A percentile compares a stretch with the other conserved stretches of the same genome.
Evolutionary conservation across 2,329 filamentous ascomycete species (phyloP).

Genomic region (Exophiala sp.): DNA sequence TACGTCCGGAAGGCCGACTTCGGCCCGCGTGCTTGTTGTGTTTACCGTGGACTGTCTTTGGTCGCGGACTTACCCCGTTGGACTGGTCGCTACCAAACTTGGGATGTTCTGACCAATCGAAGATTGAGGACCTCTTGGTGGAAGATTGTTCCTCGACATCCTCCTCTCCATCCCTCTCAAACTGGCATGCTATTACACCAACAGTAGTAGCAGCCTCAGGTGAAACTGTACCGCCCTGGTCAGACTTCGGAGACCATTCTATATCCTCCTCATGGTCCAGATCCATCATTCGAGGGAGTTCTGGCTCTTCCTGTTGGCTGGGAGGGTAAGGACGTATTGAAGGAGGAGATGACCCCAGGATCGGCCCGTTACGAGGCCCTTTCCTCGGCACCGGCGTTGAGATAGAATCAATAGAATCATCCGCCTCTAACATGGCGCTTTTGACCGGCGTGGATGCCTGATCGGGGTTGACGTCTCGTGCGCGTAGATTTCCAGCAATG

Average conservation of each 20-base stretch:
- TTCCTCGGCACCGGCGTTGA: slow-evolving; percentile 19
- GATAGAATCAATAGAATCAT: slow-evolving; percentile 20
- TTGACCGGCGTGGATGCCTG: slow-evolving; percentile 21
- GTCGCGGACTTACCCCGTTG: slow-evolving; percentile 50
- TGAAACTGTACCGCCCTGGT: neutral
- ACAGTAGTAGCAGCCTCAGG: neutral
- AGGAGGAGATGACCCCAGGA: slow-evolving; percentile 20
- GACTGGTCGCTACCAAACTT: slow-evolving; percentile 48
- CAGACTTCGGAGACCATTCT: slow-evolving; percentile 25
- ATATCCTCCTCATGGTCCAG: slow-evolving; percentile 22
- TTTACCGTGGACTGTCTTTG: slow-evolving; percentile 59
- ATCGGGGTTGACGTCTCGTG: slow-evolving; percentile 11
- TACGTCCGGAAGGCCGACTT: slow-evolving; percentile 53
- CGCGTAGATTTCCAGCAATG: slow-evolving; percentile 10
- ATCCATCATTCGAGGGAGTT: slow-evolving; percentile 20
- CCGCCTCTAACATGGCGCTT: slow-evolving; percentile 10
- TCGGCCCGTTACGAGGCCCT: slow-evolving; percentile 4
- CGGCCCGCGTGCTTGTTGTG: slow-evolving; percentile 52
- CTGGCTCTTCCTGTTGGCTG: slow-evolving; percentile 14
- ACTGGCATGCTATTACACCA: slow-evolving; percentile 9
- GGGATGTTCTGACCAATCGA: slow-evolving; percentile 60
- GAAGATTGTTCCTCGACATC: slow-evolving; percentile 30
- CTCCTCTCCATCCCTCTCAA: slow-evolving; percentile 18
- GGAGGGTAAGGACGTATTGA: slow-evolving; percentile 7
- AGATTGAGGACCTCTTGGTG: slow-evolving; percentile 50